phyloP scores from a whole-genome alignment of 768 basidiomycete species.

The Suillus variegatus region DNA sequence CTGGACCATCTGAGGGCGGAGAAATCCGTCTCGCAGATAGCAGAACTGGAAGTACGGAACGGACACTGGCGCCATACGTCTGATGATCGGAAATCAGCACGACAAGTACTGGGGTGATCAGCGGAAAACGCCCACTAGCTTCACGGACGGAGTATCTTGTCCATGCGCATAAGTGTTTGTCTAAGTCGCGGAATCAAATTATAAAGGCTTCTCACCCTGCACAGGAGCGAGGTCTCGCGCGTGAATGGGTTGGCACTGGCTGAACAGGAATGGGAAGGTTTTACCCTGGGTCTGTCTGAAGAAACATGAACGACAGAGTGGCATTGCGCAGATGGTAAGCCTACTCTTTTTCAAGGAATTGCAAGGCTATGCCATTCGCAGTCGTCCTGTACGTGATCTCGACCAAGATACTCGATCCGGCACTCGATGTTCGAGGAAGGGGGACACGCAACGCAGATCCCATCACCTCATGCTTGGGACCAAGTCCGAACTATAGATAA shows the following conservation, averaged over 20 bases:
- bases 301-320: background rate
- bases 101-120: background rate
- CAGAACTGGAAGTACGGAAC: slow-evolving; percentile 52
- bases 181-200: background rate
- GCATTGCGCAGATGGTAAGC: background rate
- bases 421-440: slow-evolving; percentile 24
- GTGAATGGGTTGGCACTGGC: slow-evolving; percentile 62
- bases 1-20: slow-evolving; percentile 44
- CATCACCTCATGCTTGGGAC: slow-evolving; percentile 35
- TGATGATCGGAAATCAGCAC: slow-evolving; percentile 15
- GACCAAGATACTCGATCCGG: slow-evolving; percentile 32
- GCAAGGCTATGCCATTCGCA: slow-evolving; percentile 46
- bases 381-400: slow-evolving; percentile 48
- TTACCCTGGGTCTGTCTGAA: slow-evolving; percentile 54
- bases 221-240: slow-evolving; percentile 52
- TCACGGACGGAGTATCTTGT: slow-evolving; percentile 56
- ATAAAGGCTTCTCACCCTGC: slow-evolving; percentile 35
- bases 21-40: slow-evolving; percentile 55
- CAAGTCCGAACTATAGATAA: slow-evolving; percentile 29
- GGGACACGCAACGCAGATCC: slow-evolving; percentile 42
- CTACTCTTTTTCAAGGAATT: slow-evolving; percentile 53
- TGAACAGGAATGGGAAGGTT: slow-evolving; percentile 56
- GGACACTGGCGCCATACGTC: slow-evolving; percentile 53
- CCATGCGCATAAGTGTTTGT: background rate
- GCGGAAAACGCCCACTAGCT: slow-evolving; percentile 37